Base-by-base conservation (phyloP, 345 rosid genomes). In the Heritiera fomes region DNA sequence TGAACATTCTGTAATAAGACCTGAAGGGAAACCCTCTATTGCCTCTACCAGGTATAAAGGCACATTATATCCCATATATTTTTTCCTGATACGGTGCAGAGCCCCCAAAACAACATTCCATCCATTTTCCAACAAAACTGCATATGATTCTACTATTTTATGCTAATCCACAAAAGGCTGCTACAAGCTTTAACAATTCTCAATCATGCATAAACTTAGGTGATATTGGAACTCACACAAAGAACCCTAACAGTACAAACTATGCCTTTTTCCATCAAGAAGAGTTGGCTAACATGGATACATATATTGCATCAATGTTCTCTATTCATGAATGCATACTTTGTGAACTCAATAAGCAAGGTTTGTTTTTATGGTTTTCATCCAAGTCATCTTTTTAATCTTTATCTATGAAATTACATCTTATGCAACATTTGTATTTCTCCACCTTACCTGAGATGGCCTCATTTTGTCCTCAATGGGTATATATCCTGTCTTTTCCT, bases 341-440 rank as follows among this genome's bases (percentile, higher is more conserved):
- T 71, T 30, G 56, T 43, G 13, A 71, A 49, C 43, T 49, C 75
- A 71, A 18, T 71, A n/a, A 67, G 13, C 13, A 2, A 71, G 75
- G 59, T 70, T 70, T 70, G 20, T 3, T 70, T 66, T 70, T 70
- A 28, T 49, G 43, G 41, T 47, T 70, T 70, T 41, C 20, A 28
- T 18, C 59, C 43, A 7, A 14, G 41, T 50, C 55, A 23, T 23
- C 59, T 49, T 20, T 50, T 32, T 17, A 32, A 45, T 15, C 14
- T 71, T 50, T n/a, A 71, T 30, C 45, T 47, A 11, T 49, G 43
- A 49, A 70, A 28, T 70, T 20, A 52, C 30, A 71, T 49, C 40
- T 70, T 70, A 20, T 45, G 14, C 12, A 49, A 32, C 13, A 47
- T 45, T 32, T 15, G 23, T 49, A 71, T 71, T 15, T 50, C 75